Evolutionary conservation across 1,284 basidiomycete species (phyloP), one percentile per base, ranked within the genome.

Genomic region (Ganoderma boninense): DNA sequence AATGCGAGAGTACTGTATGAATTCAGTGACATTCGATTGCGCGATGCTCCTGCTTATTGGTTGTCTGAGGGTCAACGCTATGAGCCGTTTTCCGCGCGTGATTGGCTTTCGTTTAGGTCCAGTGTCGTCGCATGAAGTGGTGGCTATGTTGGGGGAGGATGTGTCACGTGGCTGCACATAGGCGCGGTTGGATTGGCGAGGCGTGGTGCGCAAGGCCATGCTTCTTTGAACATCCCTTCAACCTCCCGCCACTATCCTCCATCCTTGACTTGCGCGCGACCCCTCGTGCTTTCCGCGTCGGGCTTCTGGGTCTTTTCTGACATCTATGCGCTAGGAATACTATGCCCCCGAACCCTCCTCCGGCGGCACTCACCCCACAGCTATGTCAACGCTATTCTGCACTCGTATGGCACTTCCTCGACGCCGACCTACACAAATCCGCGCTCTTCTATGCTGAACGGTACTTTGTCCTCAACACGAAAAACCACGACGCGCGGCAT

Each of bases 391-490:
- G 90, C 73, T 92, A 93, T 78, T 87, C 87, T 74, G 82, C 85
- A 68, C 84, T 95, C 71, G 85, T 94, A 74, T 94, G 92, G 91
- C 87, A 89, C 75, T 93, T 90, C 82, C 89, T 95, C 70, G 94
- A 95, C 82, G 86, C 89, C 67, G 91, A 92, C 77, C 88, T 95
- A 59, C 84, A 87, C 75, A 89, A 88, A 80, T 90, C 93, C 59
- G 93, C 94, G 57, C 86, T 92, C 54, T 95, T 95, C 83, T 94
- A 94, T 81, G 93, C 93, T 54, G 93, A 95, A 81, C 84, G 93
- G 74, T 94, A 93, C 80, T 93, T 86, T 79, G 87, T 89, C 56
- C 81, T 91, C 77, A 88, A 92, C 80, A 84, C 84, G 74, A 81
- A 82, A 52, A 91, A 91, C 79, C 95, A 96, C 79, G 94, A 95